Evolutionary conservation across 1,284 basidiomycete genomes (phyloP).

Genomic region (Ceratorhiza oryzae-sativae): DNA sequence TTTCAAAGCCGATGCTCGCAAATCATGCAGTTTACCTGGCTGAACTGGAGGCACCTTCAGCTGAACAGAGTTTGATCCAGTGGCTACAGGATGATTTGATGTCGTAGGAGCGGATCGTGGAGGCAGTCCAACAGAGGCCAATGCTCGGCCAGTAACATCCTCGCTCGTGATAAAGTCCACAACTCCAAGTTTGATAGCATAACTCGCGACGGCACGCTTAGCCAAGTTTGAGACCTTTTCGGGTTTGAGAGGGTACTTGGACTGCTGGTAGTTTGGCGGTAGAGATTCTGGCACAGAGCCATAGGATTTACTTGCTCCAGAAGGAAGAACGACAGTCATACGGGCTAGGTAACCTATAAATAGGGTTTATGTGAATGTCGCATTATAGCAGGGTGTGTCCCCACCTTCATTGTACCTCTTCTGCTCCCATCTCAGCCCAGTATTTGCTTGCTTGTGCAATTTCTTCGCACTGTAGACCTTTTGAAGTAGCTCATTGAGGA

Average conservation of each 20-base stretch:
- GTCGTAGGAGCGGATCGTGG: neutral
- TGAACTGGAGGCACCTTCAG: neutral
- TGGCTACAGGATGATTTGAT: neutral
- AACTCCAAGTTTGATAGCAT: slow-evolving; percentile 13
- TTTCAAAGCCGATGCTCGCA: neutral
- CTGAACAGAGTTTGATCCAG: neutral
- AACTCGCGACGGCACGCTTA: slow-evolving; percentile 6
- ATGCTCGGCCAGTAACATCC: neutral
- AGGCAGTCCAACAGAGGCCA: neutral
- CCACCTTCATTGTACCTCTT: neutral
- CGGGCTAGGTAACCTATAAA: slow-evolving; percentile 14
- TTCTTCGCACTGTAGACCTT: slow-evolving; percentile 12
- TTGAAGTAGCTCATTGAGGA: slow-evolving; percentile 16
- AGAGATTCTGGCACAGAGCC: neutral
- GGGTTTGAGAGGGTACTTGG: neutral
- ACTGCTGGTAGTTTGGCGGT: neutral
- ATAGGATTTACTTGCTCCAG: slow-evolving; percentile 12
- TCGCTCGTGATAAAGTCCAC: slow-evolving; percentile 15
- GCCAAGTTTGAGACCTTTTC: neutral
- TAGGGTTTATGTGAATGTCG: neutral
- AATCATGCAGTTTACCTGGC: neutral
- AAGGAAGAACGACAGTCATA: slow-evolving; percentile 24
- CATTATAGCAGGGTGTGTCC: neutral
- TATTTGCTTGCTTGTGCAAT: slow-evolving; percentile 1
- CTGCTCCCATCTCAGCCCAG: slow-evolving; percentile 9